Conservation (phyloP, 1,139 yeast species). For the Taphrina populina region DNA sequence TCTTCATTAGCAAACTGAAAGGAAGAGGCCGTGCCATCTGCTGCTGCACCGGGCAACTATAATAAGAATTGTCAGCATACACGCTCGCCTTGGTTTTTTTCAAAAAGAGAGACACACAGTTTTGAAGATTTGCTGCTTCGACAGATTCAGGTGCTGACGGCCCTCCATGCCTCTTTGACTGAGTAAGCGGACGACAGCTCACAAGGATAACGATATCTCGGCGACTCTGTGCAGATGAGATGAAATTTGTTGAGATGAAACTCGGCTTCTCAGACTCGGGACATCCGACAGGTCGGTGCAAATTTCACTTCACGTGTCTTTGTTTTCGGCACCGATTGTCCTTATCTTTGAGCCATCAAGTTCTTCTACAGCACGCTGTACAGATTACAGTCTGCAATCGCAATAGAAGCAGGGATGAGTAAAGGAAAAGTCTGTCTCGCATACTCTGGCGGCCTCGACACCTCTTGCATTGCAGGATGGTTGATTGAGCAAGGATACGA, state of each 20-base stretch:
- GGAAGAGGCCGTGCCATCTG: constrained; percentile 92
- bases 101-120: neutral
- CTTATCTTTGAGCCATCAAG: neutral
- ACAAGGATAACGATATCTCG: no score
- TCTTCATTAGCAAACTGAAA: constrained; percentile 91
- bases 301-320: no score
- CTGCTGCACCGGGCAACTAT: constrained; percentile 81
- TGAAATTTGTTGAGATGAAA: no score
- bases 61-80: constrained; percentile 14
- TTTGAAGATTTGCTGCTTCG: constrained; percentile 26
- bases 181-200: no score
- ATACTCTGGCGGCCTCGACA: constrained; percentile 97
- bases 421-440: constrained; percentile 61
- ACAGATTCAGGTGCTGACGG: constrained; percentile 25
- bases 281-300: neutral
- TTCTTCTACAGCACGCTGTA: no score
- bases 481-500: constrained; percentile 95
- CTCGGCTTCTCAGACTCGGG: no score
- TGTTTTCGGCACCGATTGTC: neutral
- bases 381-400: no score
- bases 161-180: no score
- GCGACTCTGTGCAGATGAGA: no score
- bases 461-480: constrained; percentile 97
- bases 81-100: neutral
- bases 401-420: constrained; percentile 4